Percentiles rank a stretch among this genome's conserved stretches.
Evolutionary conservation across 2,329 filamentous ascomycete genomes (phyloP).

Genomic region (Thielaviopsis musarum): DNA sequence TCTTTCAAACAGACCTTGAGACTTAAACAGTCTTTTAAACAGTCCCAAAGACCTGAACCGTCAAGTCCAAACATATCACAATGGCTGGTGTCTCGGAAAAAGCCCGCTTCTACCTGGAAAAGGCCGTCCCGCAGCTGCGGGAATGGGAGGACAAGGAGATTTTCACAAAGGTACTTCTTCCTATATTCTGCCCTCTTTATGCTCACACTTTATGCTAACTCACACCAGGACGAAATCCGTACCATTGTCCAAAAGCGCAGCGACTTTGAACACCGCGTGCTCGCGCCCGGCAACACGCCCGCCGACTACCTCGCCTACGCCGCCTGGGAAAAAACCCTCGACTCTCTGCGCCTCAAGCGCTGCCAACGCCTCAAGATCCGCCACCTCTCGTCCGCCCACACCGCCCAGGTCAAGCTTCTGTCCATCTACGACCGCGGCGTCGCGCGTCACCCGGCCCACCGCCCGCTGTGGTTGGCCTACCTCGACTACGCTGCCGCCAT

Average conservation of each 20-base stretch:
- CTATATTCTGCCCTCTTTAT: constrained; percentile 4
- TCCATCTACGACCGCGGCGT: constrained; percentile 79
- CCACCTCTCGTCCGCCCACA: constrained; percentile 43
- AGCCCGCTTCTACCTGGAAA: constrained; percentile 86
- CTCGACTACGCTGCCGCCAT: constrained; percentile 61
- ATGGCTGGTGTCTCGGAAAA: constrained; percentile 87
- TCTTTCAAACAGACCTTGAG: too few species aligned
- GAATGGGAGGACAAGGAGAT: constrained; percentile 86
- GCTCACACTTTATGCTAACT: too few species aligned
- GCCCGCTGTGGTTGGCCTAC: constrained; percentile 79
- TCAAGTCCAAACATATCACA: too few species aligned
- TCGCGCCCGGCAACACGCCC: constrained; percentile 60
- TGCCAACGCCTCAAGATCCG: constrained; percentile 67
- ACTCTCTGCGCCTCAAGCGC: constrained; percentile 65
- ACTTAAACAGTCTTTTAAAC: too few species aligned
- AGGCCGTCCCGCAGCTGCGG: constrained; percentile 77
- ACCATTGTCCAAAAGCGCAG: constrained; percentile 80
- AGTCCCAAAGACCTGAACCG: too few species aligned
- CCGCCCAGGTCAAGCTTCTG: constrained; percentile 69
- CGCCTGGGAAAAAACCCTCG: constrained; percentile 51
- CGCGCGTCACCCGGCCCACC: constrained; percentile 64
- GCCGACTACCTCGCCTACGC: constrained; percentile 75
- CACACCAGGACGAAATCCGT: constrained; percentile 62
- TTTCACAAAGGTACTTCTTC: constrained; percentile 51
- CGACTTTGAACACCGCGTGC: constrained; percentile 81